Percentiles rank a stretch among this genome's conserved stretches.
phyloP scores from a whole-genome alignment of 768 basidiomycete genomes.

The Boletus rubroflammeus region DNA sequence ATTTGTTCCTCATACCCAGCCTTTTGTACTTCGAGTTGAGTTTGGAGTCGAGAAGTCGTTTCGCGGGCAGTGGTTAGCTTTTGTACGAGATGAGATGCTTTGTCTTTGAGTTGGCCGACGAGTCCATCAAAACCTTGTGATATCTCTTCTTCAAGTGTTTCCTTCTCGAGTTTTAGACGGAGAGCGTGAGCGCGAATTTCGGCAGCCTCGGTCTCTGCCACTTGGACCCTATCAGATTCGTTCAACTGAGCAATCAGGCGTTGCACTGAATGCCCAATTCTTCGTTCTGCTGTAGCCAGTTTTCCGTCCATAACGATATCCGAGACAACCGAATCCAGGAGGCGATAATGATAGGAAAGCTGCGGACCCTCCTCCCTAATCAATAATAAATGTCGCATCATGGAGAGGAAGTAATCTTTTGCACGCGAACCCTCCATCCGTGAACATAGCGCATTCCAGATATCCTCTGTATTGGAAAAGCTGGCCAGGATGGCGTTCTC shows the following conservation, averaged over 20 bases:
- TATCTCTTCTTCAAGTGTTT: constrained; percentile 76
- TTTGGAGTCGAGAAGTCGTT: constrained; percentile 70
- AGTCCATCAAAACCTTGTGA: constrained; percentile 78
- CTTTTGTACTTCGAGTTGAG: constrained; percentile 75
- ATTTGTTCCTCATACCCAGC: constrained; percentile 81
- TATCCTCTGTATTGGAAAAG: constrained; percentile 78
- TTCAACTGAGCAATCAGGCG: constrained; percentile 86
- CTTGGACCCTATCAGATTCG: constrained; percentile 79
- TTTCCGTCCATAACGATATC: constrained; percentile 93
- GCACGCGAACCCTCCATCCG: constrained; percentile 78
- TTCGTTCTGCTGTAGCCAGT: constrained; percentile 74
- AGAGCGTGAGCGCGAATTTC: constrained; percentile 61
- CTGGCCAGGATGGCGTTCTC: constrained; percentile 75
- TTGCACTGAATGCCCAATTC: constrained; percentile 87
- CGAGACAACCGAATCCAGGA: constrained; percentile 85
- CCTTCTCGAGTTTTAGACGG: constrained; percentile 77
- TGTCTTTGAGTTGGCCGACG: constrained; percentile 75
- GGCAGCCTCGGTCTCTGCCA: constrained; percentile 73
- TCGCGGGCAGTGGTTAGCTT: constrained; percentile 77
- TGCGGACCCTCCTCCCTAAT: constrained; percentile 85
- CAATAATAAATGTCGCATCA: constrained; percentile 89
- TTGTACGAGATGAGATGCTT: constrained; percentile 67
- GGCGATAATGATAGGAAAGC: constrained; percentile 84
- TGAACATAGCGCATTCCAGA: constrained; percentile 78
- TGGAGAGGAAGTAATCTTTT: constrained; percentile 82